Conservation (phyloP, 78 protist genomes). For the slime mould (Dictyostelium discoideum) region DNA sequence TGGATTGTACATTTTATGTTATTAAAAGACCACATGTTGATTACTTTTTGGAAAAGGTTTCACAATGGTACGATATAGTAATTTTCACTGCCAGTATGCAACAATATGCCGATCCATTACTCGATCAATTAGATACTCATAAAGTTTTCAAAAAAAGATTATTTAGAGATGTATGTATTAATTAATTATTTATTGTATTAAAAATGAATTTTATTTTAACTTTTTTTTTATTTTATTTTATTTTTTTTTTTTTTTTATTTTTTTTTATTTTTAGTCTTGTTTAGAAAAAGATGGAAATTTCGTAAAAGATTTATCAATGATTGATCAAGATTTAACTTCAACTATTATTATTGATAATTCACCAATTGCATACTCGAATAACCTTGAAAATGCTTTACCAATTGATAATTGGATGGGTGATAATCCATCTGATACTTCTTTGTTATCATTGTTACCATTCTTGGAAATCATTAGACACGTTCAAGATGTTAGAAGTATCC, state of each 20-base stretch:
- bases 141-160: slow-evolving; percentile 47
- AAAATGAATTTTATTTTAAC: no score
- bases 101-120: slow-evolving; percentile 89
- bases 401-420: slow-evolving; percentile 84
- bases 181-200: no score
- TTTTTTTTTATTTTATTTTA: no score
- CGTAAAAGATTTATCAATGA: slow-evolving; percentile 83
- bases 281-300: slow-evolving; percentile 69
- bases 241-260: no score
- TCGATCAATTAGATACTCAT: slow-evolving; percentile 78
- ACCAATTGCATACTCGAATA: slow-evolving; percentile 80
- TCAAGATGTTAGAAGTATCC: slow-evolving; percentile 86
- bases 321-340: slow-evolving; percentile 76
- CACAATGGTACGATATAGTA: slow-evolving; percentile 89
- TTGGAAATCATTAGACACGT: slow-evolving; percentile 84
- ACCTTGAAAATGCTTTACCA: slow-evolving; percentile 89
- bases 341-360: slow-evolving; percentile 90
- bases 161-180: slow-evolving; percentile 49
- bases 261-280: slow-evolving; percentile 26
- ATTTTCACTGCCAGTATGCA: slow-evolving; percentile 90
- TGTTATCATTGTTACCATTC: slow-evolving; percentile 84
- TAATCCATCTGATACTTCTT: slow-evolving; percentile 57
- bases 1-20: slow-evolving; percentile 84
- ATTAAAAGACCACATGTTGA: slow-evolving; percentile 89
- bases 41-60: slow-evolving; percentile 78